Conservation (phyloP, 148 eudicot species). For the Linanthus parryae region DNA sequence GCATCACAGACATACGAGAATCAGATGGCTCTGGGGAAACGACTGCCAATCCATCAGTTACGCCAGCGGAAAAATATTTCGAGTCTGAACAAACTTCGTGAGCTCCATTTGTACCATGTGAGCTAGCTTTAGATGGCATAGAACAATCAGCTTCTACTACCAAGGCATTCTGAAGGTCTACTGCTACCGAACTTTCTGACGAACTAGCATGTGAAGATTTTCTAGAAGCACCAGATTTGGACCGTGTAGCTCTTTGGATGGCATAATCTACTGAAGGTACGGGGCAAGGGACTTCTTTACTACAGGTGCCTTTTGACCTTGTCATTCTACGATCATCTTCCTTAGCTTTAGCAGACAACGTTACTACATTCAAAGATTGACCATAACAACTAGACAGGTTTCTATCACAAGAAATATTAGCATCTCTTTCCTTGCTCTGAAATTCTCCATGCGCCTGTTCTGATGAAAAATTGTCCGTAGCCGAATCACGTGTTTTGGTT, state of each 20-base stretch:
- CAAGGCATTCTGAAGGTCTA: constrained; percentile 9
- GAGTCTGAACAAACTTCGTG: constrained; percentile 12
- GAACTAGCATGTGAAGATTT: constrained; percentile 11
- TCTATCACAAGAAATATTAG: constrained; percentile 10
- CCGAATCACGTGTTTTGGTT: constrained; percentile 27
- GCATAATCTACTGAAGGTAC: constrained; percentile 8
- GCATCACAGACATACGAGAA: constrained; percentile 29
- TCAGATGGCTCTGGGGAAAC: constrained; percentile 13
- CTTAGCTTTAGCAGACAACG: constrained; percentile 13
- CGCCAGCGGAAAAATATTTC: constrained; percentile 13
- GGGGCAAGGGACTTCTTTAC: constrained; percentile 8
- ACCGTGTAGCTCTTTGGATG: constrained; percentile 13
- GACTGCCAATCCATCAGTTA: constrained; percentile 19
- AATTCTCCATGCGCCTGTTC: constrained; percentile 15
- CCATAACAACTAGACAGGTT: constrained; percentile 3
- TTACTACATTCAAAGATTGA: constrained; percentile 6
- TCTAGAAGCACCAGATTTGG: constrained; percentile 11
- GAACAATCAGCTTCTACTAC: constrained; percentile 10
- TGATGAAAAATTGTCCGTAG: constrained; percentile 16
- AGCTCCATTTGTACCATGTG: constrained; percentile 10
- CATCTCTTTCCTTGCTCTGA: constrained; percentile 16
- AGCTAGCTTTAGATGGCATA: constrained; percentile 13
- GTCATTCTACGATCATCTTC: constrained; percentile 13
- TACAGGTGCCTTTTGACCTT: constrained; percentile 15
- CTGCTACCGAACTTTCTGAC: neutral